Percentiles rank a stretch among this genome's conserved stretches.
Evolutionary conservation across 208 protist species (phyloP).

Genomic region (Acanthamoeba quina): DNA sequence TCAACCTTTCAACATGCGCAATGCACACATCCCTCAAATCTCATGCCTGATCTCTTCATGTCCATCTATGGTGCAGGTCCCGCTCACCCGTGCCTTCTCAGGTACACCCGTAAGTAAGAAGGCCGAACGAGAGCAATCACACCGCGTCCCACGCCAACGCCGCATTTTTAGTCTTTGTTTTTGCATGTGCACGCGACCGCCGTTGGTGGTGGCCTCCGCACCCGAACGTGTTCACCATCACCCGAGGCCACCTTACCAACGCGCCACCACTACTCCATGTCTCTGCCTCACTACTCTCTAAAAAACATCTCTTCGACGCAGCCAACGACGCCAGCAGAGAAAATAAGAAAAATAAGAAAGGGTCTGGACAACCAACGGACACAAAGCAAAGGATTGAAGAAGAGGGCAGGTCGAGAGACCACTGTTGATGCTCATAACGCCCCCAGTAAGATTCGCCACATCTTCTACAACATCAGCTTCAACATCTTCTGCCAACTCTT

Average conservation of each 20-base stretch:
- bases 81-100: slow-evolving; percentile 29
- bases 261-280: no score
- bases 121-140: neutral
- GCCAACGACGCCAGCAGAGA: no score
- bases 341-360: no score
- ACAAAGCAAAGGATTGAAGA: neutral
- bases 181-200: neutral
- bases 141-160: neutral
- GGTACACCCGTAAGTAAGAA: slow-evolving; percentile 58
- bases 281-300: no score
- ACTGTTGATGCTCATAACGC: neutral
- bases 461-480: neutral
- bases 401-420: neutral
- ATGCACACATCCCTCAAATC: neutral
- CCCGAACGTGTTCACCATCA: no score
- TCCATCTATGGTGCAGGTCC: neutral
- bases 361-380: neutral
- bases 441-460: neutral
- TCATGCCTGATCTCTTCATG: neutral
- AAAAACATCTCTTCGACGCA: no score
- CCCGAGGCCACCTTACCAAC: no score
- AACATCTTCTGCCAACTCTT: neutral
- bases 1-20: neutral
- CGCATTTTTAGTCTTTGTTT: no score
- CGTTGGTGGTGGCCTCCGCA: no score